A percentile compares a stretch with the other conserved stretches of the same genome.
Conservation (phyloP, 352 stramenopile genomes). For the Pilasporangium apinafurcum region DNA sequence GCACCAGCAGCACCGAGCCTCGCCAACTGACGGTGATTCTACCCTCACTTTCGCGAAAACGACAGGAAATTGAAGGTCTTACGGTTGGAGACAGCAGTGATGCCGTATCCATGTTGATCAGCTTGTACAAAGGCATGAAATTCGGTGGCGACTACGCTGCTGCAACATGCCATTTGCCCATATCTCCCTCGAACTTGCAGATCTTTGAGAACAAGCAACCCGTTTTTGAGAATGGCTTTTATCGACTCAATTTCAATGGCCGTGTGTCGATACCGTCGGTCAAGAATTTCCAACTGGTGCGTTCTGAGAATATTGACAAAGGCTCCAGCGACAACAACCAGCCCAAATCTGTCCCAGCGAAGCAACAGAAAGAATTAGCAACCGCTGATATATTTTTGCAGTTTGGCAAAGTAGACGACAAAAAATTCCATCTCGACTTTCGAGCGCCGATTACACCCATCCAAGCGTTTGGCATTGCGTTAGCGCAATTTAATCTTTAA, state of each 20-base stretch:
- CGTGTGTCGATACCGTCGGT: constrained; percentile 69
- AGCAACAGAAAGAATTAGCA: not conserved
- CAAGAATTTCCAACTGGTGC: constrained; percentile 79
- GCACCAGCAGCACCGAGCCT: constrained; percentile 41
- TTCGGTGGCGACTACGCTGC: constrained; percentile 2
- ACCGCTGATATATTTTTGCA: constrained; percentile 40
- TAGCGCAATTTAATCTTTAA: constrained; percentile 66
- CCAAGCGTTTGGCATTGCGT: constrained; percentile 56
- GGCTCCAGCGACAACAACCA: no score
- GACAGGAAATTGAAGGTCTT: constrained; percentile 39
- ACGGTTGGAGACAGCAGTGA: constrained; percentile 35
- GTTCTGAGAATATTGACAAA: no score
- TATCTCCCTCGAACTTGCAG: constrained; percentile 17
- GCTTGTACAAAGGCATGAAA: constrained; percentile 25
- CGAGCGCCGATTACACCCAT: constrained; percentile 63
- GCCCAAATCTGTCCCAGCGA: no score
- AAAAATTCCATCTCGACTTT: constrained; percentile 81
- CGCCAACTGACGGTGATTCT: constrained; percentile 37
- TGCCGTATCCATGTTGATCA: constrained; percentile 46
- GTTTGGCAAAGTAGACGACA: constrained; percentile 76
- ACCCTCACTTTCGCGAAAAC: constrained; percentile 34
- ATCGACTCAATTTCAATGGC: constrained; percentile 77
- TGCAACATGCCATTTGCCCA: constrained; percentile 14
- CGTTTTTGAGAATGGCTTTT: constrained; percentile 72
- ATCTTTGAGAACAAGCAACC: constrained; percentile 69